Evolutionary conservation across 805 yeast species (phyloP).

Genomic region (Myxozyma monticola): DNA sequence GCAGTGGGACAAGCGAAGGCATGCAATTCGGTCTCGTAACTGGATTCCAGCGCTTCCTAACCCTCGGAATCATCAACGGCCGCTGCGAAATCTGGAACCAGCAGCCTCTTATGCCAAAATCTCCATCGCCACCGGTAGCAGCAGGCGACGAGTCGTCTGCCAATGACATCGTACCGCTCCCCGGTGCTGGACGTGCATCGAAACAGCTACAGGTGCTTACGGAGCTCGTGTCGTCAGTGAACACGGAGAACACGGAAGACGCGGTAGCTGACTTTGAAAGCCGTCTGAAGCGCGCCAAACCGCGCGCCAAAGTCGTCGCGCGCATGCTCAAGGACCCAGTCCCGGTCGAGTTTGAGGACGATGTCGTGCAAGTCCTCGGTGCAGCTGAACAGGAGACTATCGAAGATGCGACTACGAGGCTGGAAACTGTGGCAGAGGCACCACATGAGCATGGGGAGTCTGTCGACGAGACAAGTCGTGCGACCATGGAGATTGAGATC

Average conservation of each 20-base stretch:
- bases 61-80: slow-evolving; percentile 68
- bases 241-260: slow-evolving; percentile 51
- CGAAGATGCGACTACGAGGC: slow-evolving; percentile 34
- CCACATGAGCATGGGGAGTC: too few relatives aligned
- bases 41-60: slow-evolving; percentile 46
- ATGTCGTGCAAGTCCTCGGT: slow-evolving; percentile 38
- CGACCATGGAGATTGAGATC: slow-evolving; percentile 26
- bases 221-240: slow-evolving; percentile 39
- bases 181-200: slow-evolving; percentile 27
- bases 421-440: slow-evolving; percentile 2
- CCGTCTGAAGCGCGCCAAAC: slow-evolving; percentile 54
- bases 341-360: slow-evolving; percentile 40
- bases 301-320: slow-evolving; percentile 58
- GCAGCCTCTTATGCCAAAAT: too few relatives aligned
- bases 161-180: slow-evolving; percentile 20
- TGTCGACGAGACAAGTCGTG: slow-evolving; percentile 1
- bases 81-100: slow-evolving; percentile 43
- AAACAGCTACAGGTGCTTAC: slow-evolving; percentile 34
- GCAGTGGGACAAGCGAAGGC: slow-evolving; percentile 69
- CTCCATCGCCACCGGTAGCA: not conserved
- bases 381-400: slow-evolving; percentile 37
- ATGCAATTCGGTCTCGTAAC: slow-evolving; percentile 69
- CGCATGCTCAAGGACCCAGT: slow-evolving; percentile 36
- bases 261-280: slow-evolving; percentile 59
- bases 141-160: not conserved